Evolutionary conservation across 306 rosid genomes (phyloP).

Genomic region (Trifolium dubium): DNA sequence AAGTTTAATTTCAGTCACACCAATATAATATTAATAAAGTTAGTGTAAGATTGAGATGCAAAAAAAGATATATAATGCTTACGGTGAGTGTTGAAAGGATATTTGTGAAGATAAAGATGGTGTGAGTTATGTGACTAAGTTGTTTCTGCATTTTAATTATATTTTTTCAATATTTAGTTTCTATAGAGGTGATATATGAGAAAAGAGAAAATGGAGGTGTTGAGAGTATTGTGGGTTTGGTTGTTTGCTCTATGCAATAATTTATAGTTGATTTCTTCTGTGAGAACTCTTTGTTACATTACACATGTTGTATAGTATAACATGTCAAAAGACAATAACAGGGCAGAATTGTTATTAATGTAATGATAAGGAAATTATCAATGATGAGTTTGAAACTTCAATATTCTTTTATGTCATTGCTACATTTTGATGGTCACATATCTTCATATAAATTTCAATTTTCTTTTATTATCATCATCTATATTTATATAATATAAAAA

Average conservation of each 20-base stretch:
- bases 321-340: not conserved
- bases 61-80: not conserved
- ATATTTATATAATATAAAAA: no score
- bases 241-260: not conserved
- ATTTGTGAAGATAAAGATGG: not conserved
- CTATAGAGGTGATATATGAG: not conserved
- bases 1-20: no score
- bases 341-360: not conserved
- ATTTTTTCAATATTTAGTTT: constrained; percentile 2
- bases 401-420: not conserved
- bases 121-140: not conserved
- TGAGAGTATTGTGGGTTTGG: not conserved
- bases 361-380: not conserved
- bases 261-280: not conserved
- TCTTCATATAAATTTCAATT: not conserved
- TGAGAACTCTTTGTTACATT: not conserved
- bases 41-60: not conserved
- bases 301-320: not conserved
- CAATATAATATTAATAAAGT: no score
- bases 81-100: not conserved
- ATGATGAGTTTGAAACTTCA: not conserved
- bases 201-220: not conserved
- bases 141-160: not conserved
- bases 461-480: no score
- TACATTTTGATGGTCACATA: not conserved